These are phyloP conservation scores for Venturia pyrina DNA, from an alignment of 2,329 filamentous ascomycete genomes.

Conservation along the genomic window DNA sequence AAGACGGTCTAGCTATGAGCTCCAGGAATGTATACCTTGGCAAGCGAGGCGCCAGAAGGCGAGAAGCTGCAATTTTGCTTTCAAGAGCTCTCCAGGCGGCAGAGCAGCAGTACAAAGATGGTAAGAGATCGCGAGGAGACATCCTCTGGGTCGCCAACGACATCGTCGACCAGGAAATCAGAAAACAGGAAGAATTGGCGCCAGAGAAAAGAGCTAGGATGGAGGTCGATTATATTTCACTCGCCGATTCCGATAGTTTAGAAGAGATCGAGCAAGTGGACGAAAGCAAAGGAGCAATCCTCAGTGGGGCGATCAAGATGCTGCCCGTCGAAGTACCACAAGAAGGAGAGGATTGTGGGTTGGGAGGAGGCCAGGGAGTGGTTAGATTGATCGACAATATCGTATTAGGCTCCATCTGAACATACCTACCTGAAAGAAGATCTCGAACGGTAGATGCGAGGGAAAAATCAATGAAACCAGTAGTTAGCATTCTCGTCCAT, in stretches of 20 bases:
- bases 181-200: conserved; percentile 51
- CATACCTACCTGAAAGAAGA: no score
- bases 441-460: no score
- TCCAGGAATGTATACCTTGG: conserved; percentile 88
- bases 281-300: conserved; percentile 59
- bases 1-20: conserved; percentile 79
- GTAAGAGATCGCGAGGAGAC: conserved; percentile 46
- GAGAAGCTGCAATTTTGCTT: conserved; percentile 63
- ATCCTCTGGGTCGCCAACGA: conserved; percentile 63
- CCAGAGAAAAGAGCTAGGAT: conserved; percentile 57
- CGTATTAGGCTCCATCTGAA: conserved; percentile 36
- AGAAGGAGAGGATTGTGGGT: conserved; percentile 57
- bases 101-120: conserved; percentile 52
- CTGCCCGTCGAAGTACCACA: conserved; percentile 61
- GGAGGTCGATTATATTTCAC: conserved; percentile 84
- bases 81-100: conserved; percentile 59
- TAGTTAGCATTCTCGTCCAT: no score
- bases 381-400: conserved; percentile 95
- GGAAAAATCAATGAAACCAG: no score
- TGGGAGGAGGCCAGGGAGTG: conserved; percentile 62
- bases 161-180: conserved; percentile 45
- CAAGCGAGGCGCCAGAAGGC: conserved; percentile 47
- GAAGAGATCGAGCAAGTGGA: conserved; percentile 68
- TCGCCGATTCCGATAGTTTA: conserved; percentile 77
- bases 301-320: conserved; percentile 91